Evolutionary conservation across 139 green algal species (phyloP).

Genomic region (Tetradesmus lagerheimii): DNA sequence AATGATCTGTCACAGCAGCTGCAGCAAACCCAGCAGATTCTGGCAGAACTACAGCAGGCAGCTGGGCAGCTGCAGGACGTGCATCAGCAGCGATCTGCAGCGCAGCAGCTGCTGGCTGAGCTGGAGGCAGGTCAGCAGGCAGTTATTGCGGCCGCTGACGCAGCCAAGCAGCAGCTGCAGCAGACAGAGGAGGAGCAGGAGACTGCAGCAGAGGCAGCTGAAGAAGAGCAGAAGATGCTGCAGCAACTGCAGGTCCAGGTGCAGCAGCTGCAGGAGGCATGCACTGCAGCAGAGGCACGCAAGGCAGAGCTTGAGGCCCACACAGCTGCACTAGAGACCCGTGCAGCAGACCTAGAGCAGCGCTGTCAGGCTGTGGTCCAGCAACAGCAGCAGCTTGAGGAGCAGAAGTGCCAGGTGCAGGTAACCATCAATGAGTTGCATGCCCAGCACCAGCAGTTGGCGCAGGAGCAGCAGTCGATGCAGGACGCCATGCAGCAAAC

Average conservation of each 20-base stretch:
- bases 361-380: neutral
- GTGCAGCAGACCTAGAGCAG: neutral
- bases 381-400: conserved; percentile 34
- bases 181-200: neutral
- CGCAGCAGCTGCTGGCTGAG: neutral
- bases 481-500: neutral
- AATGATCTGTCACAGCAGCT: conserved; percentile 5
- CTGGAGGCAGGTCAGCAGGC: conserved; percentile 19
- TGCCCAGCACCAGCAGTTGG: neutral
- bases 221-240: conserved; percentile 19
- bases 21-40: conserved; percentile 8
- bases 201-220: neutral
- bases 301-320: neutral
- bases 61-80: conserved; percentile 25
- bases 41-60: neutral
- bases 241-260: conserved; percentile 26
- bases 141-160: neutral
- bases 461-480: neutral
- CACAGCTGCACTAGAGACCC: neutral
- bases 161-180: conserved; percentile 41
- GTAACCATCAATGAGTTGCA: neutral
- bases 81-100: conserved; percentile 19
- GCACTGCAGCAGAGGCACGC: neutral
- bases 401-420: conserved; percentile 12
- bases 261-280: conserved; percentile 45